These are phyloP conservation scores for Penstemon barbatus DNA, from an alignment of 257 asterid species.

Conservation along the genomic window DNA sequence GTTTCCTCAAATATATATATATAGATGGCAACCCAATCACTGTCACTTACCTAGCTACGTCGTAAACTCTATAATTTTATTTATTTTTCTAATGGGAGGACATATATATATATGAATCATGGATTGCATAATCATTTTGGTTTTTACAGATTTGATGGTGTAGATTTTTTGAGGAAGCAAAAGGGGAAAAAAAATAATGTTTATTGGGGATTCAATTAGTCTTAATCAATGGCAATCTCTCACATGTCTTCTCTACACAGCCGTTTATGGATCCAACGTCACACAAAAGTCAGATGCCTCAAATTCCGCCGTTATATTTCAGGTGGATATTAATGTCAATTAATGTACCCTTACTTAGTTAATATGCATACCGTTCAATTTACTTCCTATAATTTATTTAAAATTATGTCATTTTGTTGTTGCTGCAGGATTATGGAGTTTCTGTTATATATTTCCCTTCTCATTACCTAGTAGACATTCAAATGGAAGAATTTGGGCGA, in stretches of 20 bases:
- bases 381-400: too few relatives aligned
- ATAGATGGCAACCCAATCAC: constrained; percentile 62
- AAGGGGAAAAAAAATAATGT: constrained; percentile 48
- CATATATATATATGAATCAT: too few relatives aligned
- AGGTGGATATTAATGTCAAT: constrained; percentile 25
- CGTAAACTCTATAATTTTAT: not conserved
- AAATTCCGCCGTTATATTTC: constrained; percentile 31
- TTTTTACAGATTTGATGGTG: constrained; percentile 42
- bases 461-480: constrained; percentile 47
- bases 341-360: too few relatives aligned
- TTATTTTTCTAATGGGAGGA: not conserved
- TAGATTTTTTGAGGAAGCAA: constrained; percentile 30
- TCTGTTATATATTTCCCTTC: constrained; percentile 33
- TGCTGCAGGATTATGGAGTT: constrained; percentile 36
- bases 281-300: not conserved
- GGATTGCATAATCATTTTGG: not conserved
- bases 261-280: constrained; percentile 30
- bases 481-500: constrained; percentile 32
- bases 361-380: not conserved
- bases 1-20: constrained; percentile 59
- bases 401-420: too few relatives aligned
- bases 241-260: constrained; percentile 37
- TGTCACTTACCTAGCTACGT: constrained; percentile 56
- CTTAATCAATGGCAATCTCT: constrained; percentile 42
- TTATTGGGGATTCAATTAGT: constrained; percentile 51